Conservation (phyloP, 2,329 filamentous ascomycete species). For the Chaetothyriales sp. region DNA sequence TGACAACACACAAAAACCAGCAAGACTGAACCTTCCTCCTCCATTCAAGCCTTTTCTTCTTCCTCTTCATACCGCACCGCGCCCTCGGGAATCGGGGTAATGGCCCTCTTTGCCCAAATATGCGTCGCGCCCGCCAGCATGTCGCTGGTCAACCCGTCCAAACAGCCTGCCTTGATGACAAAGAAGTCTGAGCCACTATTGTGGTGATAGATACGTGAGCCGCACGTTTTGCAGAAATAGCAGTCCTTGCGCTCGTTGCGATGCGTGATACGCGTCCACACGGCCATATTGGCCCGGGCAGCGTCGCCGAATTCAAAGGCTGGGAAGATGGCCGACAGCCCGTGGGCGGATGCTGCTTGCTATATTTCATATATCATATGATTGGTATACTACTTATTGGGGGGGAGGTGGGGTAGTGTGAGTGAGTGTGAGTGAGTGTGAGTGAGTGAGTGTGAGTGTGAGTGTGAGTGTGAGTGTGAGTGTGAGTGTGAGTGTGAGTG, state of each 20-base stretch:
- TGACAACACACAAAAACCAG: background rate
- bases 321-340: conserved; percentile 56
- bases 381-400: background rate
- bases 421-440: no score
- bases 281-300: conserved; percentile 13
- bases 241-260: conserved; percentile 47
- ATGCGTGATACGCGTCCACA: conserved; percentile 41
- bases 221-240: conserved; percentile 55
- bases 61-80: conserved; percentile 45
- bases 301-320: conserved; percentile 34
- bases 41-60: background rate
- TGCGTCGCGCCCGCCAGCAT: conserved; percentile 48
- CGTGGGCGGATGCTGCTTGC: conserved; percentile 45
- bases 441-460: no score
- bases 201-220: conserved; percentile 51
- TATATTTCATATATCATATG: background rate
- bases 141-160: conserved; percentile 48
- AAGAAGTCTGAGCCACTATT: conserved; percentile 47
- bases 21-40: background rate
- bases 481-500: no score
- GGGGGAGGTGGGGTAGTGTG: background rate
- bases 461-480: no score
- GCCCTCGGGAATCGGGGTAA: conserved; percentile 55
- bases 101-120: conserved; percentile 54
- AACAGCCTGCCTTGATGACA: conserved; percentile 53